Conservation (phyloP, 2,329 filamentous ascomycete species). For the Pseudogymnoascus pannorum region DNA sequence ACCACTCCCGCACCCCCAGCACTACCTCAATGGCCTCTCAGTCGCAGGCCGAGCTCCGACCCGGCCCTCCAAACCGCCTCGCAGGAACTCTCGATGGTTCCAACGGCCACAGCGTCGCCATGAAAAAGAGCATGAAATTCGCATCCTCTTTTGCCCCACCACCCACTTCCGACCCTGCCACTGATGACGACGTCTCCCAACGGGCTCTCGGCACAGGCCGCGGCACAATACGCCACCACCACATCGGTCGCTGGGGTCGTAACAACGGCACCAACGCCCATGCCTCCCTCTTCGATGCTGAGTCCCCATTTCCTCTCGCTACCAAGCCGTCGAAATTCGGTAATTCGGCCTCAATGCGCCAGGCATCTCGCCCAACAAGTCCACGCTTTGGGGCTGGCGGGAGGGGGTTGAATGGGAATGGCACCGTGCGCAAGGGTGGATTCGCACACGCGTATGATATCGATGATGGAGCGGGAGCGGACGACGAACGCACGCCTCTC, state of each 20-base stretch:
- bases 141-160: conserved; percentile 53
- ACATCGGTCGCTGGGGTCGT: conserved; percentile 73
- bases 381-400: conserved; percentile 48
- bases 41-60: conserved; percentile 60
- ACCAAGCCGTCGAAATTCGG: conserved; percentile 52
- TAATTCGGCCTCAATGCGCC: conserved; percentile 45
- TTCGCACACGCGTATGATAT: conserved; percentile 62
- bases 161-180: conserved; percentile 37
- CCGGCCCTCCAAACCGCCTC: conserved; percentile 56
- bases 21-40: conserved; percentile 77
- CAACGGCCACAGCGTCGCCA: conserved; percentile 49
- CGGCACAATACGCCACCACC: conserved; percentile 67
- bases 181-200: conserved; percentile 61
- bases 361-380: conserved; percentile 61
- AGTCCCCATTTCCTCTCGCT: conserved; percentile 68
- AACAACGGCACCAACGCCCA: conserved; percentile 48
- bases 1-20: conserved; percentile 91
- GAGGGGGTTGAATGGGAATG: conserved; percentile 35
- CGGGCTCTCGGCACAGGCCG: conserved; percentile 53
- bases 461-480: conserved; percentile 70
- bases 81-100: conserved; percentile 63
- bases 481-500: conserved; percentile 83
- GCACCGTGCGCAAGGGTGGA: conserved; percentile 53
- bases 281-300: conserved; percentile 66
- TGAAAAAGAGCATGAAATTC: conserved; percentile 96